Base-by-base conservation (phyloP, 139 green algal genomes). In the Volvox africanus region DNA sequence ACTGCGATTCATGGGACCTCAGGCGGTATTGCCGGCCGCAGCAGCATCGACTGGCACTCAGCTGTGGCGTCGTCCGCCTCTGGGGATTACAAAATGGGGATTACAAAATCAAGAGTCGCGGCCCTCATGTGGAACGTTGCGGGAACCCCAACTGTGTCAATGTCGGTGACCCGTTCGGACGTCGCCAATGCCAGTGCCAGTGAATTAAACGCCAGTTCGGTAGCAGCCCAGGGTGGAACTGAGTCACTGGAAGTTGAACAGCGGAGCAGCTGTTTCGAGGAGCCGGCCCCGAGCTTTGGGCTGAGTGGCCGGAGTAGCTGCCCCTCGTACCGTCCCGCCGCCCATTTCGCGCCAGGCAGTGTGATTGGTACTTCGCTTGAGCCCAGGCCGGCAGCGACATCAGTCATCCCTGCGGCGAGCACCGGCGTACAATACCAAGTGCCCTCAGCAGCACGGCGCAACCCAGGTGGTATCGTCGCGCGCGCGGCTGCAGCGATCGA, bases 311-410 rank as follows among this genome's bases (percentile, higher is more conserved):
- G 18, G 18, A 19, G 76, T 2, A 22, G 76, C 76, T 28, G 65
- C 76, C 18, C 76, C 76, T 84, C 20, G 30, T 89, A 89, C 85
- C 85, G 85, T 14, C 85, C 85, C 37, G 85, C 85, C 6, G 85
- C 85, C 0, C 85, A 89, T 50, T 61, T 81, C 85, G 69, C 69
- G 3, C 85, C 85, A 12, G 20, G 33, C 18, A 65, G 3, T 30
- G 16, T 24, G 20, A 50, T 68, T 50, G n/a, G 35, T 12, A 28
- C n/a, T 17, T 44, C 69, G 5, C 6, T 20, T 6, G 33, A 33
- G n/a, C 2, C 81, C 17, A 61, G 67, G 30, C 5, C 44, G n/a
- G 33, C 67, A 19, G 2, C 69, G 21, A 2, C 85, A 5, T n/a
- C 32, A 6, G 85, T 33, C 11, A 36, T 55, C 5, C 9, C 26